A percentile compares a stretch with the other conserved stretches of the same genome.
phyloP scores from a whole-genome alignment of 202 grass and related monocot species.

The Setaria viridis region DNA sequence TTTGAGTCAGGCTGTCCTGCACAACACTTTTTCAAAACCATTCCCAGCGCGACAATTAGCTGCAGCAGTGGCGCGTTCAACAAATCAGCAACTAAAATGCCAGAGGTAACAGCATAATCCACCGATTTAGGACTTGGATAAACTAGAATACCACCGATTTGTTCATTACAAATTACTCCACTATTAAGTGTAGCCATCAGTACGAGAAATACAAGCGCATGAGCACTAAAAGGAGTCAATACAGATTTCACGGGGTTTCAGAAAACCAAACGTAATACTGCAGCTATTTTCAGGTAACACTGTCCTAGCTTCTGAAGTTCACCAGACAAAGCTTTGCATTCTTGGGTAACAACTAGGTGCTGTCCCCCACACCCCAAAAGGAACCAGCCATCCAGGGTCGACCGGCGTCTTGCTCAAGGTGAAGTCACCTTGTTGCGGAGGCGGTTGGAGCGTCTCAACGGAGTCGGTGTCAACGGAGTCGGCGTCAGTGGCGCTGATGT shows the following conservation, averaged over 20 bases:
- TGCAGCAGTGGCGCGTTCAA: too few species aligned
- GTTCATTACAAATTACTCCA: slow-evolving; percentile 16
- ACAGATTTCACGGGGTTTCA: slow-evolving; percentile 20
- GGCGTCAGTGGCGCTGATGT: neutral
- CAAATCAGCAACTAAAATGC: neutral
- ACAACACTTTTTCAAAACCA: too few species aligned
- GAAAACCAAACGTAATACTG: slow-evolving; percentile 14
- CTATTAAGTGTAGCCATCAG: neutral
- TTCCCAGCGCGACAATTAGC: too few species aligned
- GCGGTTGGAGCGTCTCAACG: slow-evolving; percentile 73
- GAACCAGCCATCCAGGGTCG: neutral
- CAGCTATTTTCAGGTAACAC: neutral
- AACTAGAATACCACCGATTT: neutral
- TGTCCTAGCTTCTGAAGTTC: neutral
- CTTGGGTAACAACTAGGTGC: slow-evolving; percentile 49
- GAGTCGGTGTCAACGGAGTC: slow-evolving; percentile 21
- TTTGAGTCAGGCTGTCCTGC: too few species aligned
- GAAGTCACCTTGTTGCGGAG: slow-evolving; percentile 54
- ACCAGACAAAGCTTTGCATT: neutral
- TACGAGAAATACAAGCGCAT: slow-evolving; percentile 19
- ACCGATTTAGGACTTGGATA: neutral
- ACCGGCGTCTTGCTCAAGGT: slow-evolving; percentile 45
- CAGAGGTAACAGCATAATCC: neutral
- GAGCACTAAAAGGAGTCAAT: neutral
- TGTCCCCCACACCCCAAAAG: slow-evolving; percentile 2